Evolutionary conservation across 2,329 filamentous ascomycete species (phyloP), one percentile per base, ranked within the genome.

Genomic region (Sporothrix inflata): DNA sequence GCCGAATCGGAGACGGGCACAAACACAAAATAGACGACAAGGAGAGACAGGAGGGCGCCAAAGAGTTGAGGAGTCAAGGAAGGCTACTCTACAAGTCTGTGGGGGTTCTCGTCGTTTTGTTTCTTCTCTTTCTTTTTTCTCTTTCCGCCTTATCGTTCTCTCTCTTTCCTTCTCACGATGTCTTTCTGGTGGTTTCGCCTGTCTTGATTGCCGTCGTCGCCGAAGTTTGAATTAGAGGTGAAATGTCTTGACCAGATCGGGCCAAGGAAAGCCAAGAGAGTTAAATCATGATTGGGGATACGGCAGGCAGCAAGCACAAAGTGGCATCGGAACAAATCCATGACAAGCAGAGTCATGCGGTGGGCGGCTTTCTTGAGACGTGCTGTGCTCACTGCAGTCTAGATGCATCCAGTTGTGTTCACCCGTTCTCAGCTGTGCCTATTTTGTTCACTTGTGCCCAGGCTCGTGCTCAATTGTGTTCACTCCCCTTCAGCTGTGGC

Each of bases 211-310:
- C 9, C 8, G 65, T 68, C 45, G 16, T 68, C 65, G 27, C 27
- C 45, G 65, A 68, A 68, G 40, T 65, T 47, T 45, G 61, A 42
- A 24, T 63, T 63, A 42, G n/a, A 63, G 9, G 8, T 63, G 38
- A 30, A 45, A n/a, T 65, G 40, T 65, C 61, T 65, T 65, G 14
- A 45, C 24, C 40, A n/a, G n/a, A 61, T 30, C n/a, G 38, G 38
- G 40, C 38, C 60, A 65, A 24, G 60, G 34, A 19, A 24, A 47
- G 61, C 38, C 21, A 5, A 65, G 21, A 8, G 14, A 65, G 21
- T 19, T 47, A 11, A 19, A 19, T 19, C 19, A 1, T 5, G n/a
- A 9, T 6, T 7, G 3, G 3, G 4, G 16, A 12, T 4, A 45
- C 4, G 38, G 9, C 21, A 19, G 1, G n/a, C 4, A 65, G 40